phyloP scores from a whole-genome alignment of 2,329 filamentous ascomycete genomes.

The Fusarium fujikuroi region DNA sequence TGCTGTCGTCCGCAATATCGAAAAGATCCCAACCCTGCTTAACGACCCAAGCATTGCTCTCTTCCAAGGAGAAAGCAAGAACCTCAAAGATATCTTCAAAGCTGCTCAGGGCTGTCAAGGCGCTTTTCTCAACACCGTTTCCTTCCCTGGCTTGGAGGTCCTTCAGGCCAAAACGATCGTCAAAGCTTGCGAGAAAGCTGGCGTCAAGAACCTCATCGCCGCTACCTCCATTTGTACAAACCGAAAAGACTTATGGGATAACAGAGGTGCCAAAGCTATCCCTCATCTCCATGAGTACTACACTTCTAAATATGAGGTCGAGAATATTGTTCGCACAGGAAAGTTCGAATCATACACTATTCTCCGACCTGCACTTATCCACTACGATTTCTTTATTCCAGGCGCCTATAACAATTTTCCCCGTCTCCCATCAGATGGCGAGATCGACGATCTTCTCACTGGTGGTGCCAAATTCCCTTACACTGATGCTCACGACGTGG shows the following conservation, averaged over 20 bases:
- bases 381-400: slow-evolving; percentile 45
- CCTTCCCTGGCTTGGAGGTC: slow-evolving; percentile 43
- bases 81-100: slow-evolving; percentile 45
- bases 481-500: slow-evolving; percentile 48
- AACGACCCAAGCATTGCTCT: slow-evolving; percentile 44
- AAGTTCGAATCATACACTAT: slow-evolving; percentile 49
- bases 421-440: slow-evolving; percentile 40
- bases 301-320: slow-evolving; percentile 51
- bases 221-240: slow-evolving; percentile 40
- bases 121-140: slow-evolving; percentile 46
- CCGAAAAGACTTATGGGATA: slow-evolving; percentile 41
- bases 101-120: slow-evolving; percentile 50
- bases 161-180: slow-evolving; percentile 48
- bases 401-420: slow-evolving; percentile 43
- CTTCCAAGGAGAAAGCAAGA: slow-evolving; percentile 51
- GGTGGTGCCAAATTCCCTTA: slow-evolving; percentile 40
- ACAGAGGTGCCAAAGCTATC: slow-evolving; percentile 7
- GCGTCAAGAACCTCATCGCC: slow-evolving; percentile 44
- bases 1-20: slow-evolving; percentile 50
- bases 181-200: slow-evolving; percentile 48
- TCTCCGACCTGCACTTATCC: slow-evolving; percentile 47
- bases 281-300: slow-evolving; percentile 47
- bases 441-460: slow-evolving; percentile 42
- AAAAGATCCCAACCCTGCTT: slow-evolving; percentile 45
- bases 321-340: slow-evolving; percentile 46